These are phyloP conservation scores for Thielaviopsis musarum DNA, from an alignment of 2,329 filamentous ascomycete genomes.

Conservation along the genomic window DNA sequence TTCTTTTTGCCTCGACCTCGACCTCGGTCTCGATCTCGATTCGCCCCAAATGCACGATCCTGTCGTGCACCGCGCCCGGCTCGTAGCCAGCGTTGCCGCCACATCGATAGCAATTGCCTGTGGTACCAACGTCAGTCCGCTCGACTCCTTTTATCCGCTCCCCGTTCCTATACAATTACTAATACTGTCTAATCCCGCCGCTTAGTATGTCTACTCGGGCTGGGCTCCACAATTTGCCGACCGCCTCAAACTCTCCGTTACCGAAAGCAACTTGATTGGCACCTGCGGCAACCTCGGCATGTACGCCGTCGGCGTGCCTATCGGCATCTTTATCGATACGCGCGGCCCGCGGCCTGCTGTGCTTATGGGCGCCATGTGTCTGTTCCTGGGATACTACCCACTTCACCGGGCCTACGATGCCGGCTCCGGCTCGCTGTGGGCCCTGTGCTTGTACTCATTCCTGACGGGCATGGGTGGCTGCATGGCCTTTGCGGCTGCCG, in stretches of 20 bases:
- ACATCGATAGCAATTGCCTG: constrained; percentile 76
- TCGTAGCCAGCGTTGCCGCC: constrained; percentile 71
- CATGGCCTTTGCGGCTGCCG: constrained; percentile 71
- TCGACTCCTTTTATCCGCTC: not conserved
- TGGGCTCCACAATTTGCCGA: constrained; percentile 95
- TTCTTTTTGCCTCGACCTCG: not conserved
- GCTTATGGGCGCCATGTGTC: constrained; percentile 52
- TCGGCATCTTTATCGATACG: constrained; percentile 73
- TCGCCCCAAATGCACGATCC: constrained; percentile 27
- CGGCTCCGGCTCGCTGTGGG: constrained; percentile 39
- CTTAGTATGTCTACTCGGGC: constrained; percentile 89
- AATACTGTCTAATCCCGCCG: not conserved
- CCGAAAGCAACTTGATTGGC: constrained; percentile 80
- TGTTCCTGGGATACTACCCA: constrained; percentile 72
- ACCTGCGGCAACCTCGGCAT: constrained; percentile 79
- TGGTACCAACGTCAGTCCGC: constrained; percentile 63
- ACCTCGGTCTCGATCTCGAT: constrained; percentile 1
- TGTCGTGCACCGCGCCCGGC: constrained; percentile 44
- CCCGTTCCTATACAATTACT: not conserved
- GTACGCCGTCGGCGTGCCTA: constrained; percentile 79
- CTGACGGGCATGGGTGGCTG: constrained; percentile 80
- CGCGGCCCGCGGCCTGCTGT: constrained; percentile 68
- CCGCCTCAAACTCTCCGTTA: constrained; percentile 72
- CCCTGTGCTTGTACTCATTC: constrained; percentile 69
- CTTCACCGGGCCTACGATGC: constrained; percentile 62